Evolutionary conservation across 2,329 filamentous ascomycete genomes (phyloP).

Genomic region (Capronia epimyces): DNA sequence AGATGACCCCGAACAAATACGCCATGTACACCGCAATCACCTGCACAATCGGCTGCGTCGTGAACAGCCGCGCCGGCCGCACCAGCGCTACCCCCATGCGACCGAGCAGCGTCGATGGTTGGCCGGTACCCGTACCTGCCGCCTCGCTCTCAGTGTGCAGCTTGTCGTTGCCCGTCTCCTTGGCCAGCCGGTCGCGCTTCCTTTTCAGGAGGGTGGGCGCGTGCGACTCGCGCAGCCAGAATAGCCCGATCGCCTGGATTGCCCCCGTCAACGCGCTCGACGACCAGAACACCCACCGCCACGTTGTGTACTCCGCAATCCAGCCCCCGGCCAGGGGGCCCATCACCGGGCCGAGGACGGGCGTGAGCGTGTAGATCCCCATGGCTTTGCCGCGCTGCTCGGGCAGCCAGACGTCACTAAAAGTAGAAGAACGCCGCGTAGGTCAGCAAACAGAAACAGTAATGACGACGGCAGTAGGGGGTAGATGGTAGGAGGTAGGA

Average conservation of each 20-base stretch:
- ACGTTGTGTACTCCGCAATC: constrained; percentile 56
- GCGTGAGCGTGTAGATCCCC: constrained; percentile 58
- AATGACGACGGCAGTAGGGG: too few relatives aligned
- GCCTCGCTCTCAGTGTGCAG: constrained; percentile 39
- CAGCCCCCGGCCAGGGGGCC: constrained; percentile 63
- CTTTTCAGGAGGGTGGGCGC: constrained; percentile 56
- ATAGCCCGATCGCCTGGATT: constrained; percentile 57
- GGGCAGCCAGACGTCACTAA: constrained; percentile 53
- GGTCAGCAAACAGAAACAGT: too few relatives aligned
- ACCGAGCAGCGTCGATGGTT: constrained; percentile 17
- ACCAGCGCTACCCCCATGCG: constrained; percentile 37
- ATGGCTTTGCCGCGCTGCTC: constrained; percentile 60
- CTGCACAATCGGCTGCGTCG: constrained; percentile 55
- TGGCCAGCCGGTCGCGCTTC: constrained; percentile 49
- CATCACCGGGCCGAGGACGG: constrained; percentile 60
- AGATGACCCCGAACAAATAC: constrained; percentile 47
- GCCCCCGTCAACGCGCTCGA: constrained; percentile 58
- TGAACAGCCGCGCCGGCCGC: constrained; percentile 50
- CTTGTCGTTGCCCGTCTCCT: constrained; percentile 36
- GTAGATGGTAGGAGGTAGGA: too few relatives aligned
- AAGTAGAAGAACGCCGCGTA: too few relatives aligned
- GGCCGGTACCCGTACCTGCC: constrained; percentile 23
- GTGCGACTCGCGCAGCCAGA: constrained; percentile 62
- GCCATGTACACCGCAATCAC: constrained; percentile 18
- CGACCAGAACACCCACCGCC: constrained; percentile 69